These are phyloP conservation scores for Stentor coeruleus DNA, from an alignment of 73 alveolate genomes.

Conservation along the genomic window DNA sequence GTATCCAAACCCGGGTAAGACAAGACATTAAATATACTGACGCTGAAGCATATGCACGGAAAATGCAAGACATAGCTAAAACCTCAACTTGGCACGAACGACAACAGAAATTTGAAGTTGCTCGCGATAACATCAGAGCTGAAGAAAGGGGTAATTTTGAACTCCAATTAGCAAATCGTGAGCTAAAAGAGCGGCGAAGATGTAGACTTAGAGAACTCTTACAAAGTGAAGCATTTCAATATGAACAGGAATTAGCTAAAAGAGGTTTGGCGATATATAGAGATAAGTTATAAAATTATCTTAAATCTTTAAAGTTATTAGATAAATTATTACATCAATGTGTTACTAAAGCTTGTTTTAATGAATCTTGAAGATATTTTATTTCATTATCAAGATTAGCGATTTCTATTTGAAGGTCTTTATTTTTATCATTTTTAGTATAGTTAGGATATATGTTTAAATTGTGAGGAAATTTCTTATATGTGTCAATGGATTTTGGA, in stretches of 20 bases:
- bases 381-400: background rate
- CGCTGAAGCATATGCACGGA: conserved; percentile 7
- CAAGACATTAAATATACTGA: conserved; percentile 25
- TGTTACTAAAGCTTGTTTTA: background rate
- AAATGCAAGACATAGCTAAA: conserved; percentile 59
- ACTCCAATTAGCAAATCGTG: conserved; percentile 46
- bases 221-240: conserved; percentile 44
- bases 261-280: conserved; percentile 52
- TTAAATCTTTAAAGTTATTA: background rate
- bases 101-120: conserved; percentile 53
- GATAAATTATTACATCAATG: background rate
- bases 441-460: too few relatives aligned
- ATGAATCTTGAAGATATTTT: background rate
- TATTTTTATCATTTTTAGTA: background rate
- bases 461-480: too few relatives aligned
- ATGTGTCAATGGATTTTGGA: too few relatives aligned
- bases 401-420: background rate
- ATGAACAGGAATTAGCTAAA: conserved; percentile 51
- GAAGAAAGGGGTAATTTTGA: conserved; percentile 42
- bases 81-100: conserved; percentile 67
- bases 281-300: conserved; percentile 41
- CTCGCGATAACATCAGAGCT: conserved; percentile 48
- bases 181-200: conserved; percentile 43
- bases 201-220: conserved; percentile 48
- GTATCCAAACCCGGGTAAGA: conserved; percentile 1